phyloP scores from a whole-genome alignment of 192 early-diverging fungal species.

The Funneliformis mosseae region DNA sequence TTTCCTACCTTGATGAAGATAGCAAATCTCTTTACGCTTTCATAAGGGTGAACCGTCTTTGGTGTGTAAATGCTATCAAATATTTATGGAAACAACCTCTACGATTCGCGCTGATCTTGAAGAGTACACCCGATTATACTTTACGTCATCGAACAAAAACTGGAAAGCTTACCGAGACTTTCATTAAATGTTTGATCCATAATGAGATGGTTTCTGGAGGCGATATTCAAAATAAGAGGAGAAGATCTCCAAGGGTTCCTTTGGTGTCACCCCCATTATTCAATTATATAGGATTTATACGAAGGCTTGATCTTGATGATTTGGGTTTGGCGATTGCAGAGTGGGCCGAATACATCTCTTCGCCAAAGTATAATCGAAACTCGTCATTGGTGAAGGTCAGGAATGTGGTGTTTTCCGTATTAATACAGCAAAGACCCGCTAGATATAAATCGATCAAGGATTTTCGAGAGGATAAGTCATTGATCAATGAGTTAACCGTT shows the following conservation, averaged over 20 bases:
- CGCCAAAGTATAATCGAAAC: background rate
- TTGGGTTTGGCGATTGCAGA: slow-evolving; percentile 8
- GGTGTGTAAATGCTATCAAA: slow-evolving; percentile 16
- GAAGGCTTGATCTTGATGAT: slow-evolving; percentile 14
- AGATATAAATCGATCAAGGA: background rate
- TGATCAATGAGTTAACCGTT: background rate
- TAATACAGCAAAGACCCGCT: background rate
- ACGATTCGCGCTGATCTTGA: background rate
- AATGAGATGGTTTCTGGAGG: background rate
- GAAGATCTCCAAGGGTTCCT: background rate
- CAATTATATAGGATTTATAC: slow-evolving; percentile 18
- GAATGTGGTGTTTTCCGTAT: background rate
- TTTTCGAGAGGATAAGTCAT: background rate
- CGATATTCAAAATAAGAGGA: background rate
- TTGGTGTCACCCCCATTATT: background rate
- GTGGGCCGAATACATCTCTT: background rate
- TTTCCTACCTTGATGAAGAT: background rate
- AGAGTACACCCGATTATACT: background rate
- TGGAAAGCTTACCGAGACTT: background rate
- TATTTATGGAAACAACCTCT: slow-evolving; percentile 16
- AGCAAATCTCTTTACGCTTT: background rate
- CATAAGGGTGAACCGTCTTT: slow-evolving; percentile 15
- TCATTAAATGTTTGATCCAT: background rate
- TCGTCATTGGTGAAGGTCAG: background rate
- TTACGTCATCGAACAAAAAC: background rate